Evolutionary conservation across 768 basidiomycete species (phyloP), one percentile per base, ranked within the genome.

Genomic region (Ramaria sp.): DNA sequence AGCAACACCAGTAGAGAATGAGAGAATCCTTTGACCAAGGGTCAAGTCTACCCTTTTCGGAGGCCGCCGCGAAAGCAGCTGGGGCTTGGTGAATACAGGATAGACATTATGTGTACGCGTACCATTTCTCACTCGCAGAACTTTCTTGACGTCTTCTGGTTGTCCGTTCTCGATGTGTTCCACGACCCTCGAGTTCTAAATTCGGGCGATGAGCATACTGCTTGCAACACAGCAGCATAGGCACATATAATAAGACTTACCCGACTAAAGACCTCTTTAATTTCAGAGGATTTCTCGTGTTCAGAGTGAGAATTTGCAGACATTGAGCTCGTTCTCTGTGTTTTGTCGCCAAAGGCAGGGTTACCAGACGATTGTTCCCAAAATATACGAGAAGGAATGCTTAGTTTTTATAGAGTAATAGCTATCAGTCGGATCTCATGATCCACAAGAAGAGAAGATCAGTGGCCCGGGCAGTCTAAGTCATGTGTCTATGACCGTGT

Each of bases 1-100:
- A 64, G 38, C 63, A 61, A 57, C 59, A 59, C 15, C 43, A 47
- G 48, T 63, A 65, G 32, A 63, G 63, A 28, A 61, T 47, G 27
- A 61, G 48, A 18, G 63, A 62, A 20, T 62, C 63, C 30, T 58
- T 61, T 8, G 63, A 59, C 63, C 61, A 63, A 16, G 63, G 61
- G 27, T 60, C 57, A 12, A 63, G 55, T 8, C 49, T 56, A 18
- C 60, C 60, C 34, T 58, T 50, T 27, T 44, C 52, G 27, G 58
- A 57, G 13, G 62, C 63, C 27, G 62, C 61, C 43, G 57, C 52
- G 48, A 61, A 60, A 10, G 61, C 60, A 57, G 62, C 63, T 56
- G 24, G 28, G 13, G 5, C 3, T 16, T 25, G 24, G 22, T 47
- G 25, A 47, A 24, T 47, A 25, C 18, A 47, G 20, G 2, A 52